A percentile compares a stretch with the other conserved stretches of the same genome.
These are phyloP conservation scores for Fusarium sp. DNA, from an alignment of 2,329 filamentous ascomycete species.

Conservation along the genomic window DNA sequence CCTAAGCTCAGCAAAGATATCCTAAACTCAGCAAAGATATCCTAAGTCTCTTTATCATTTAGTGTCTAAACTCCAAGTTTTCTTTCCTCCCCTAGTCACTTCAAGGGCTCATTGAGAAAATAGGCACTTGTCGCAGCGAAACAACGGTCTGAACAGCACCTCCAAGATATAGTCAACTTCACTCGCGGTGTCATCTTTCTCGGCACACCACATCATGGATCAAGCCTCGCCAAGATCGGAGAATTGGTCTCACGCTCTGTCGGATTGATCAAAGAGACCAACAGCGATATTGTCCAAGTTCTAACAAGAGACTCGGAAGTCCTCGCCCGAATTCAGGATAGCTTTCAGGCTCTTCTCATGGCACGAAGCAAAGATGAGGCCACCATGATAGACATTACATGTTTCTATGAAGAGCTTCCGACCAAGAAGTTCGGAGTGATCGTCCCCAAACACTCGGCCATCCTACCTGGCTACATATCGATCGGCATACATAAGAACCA, in stretches of 20 bases:
- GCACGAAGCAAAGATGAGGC: neutral
- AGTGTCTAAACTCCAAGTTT: too few species aligned
- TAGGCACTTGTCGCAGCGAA: constrained; percentile 23
- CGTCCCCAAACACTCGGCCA: constrained; percentile 28
- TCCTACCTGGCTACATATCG: constrained; percentile 4
- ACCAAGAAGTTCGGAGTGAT: constrained; percentile 1
- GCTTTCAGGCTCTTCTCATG: constrained; percentile 21
- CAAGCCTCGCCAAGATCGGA: constrained; percentile 23
- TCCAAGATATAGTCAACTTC: constrained; percentile 6
- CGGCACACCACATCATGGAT: constrained; percentile 29
- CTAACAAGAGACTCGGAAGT: constrained; percentile 28
- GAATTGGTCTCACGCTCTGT: constrained; percentile 14
- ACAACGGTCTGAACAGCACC: constrained; percentile 15
- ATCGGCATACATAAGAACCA: constrained; percentile 26
- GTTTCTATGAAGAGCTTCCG: constrained; percentile 37
- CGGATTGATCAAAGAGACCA: constrained; percentile 27
- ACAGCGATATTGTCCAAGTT: constrained; percentile 14
- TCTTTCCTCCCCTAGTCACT: neutral
- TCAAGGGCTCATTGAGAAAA: neutral
- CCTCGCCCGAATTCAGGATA: constrained; percentile 14
- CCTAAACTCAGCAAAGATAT: fast-evolving
- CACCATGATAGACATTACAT: constrained; percentile 14
- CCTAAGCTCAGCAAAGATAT: fast-evolving
- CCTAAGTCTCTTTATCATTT: neutral
- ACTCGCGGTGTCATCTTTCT: constrained; percentile 31